These are phyloP conservation scores for Candida sp. DNA, from an alignment of 1,139 yeast genomes.

Conservation along the genomic window DNA sequence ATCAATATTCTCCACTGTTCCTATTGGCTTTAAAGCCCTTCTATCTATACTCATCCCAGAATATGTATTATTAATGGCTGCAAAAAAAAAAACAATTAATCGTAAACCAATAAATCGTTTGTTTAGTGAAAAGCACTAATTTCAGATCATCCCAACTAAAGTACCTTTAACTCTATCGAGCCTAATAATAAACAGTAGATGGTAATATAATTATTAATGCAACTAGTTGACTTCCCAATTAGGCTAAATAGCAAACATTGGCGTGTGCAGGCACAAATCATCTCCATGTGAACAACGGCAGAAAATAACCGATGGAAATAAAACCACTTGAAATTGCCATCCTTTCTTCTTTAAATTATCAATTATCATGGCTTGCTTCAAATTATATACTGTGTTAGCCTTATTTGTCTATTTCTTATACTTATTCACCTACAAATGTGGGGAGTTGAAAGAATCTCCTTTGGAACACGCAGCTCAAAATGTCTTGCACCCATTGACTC, in stretches of 20 bases:
- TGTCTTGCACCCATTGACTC: conserved; percentile 38
- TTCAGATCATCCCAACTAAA: neutral
- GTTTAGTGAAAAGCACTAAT: neutral
- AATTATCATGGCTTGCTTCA: conserved; percentile 8
- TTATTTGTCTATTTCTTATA: conserved; percentile 35
- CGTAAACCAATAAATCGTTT: neutral
- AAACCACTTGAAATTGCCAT: neutral
- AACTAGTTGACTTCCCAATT: neutral
- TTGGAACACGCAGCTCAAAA: conserved; percentile 24
- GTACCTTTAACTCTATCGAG: neutral
- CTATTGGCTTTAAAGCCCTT: neutral
- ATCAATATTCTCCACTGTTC: neutral
- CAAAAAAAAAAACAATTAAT: neutral
- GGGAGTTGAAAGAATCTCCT: conserved; percentile 27
- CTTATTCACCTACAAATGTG: conserved; percentile 41
- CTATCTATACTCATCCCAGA: neutral
- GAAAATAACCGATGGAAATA: neutral
- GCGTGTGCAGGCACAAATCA: neutral
- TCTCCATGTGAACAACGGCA: neutral
- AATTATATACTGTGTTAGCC: conserved; percentile 24
- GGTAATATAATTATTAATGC: too few relatives aligned
- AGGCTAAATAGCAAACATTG: neutral
- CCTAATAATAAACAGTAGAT: neutral
- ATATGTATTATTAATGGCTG: neutral
- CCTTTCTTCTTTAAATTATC: neutral